Base-by-base conservation (phyloP, 1,284 basidiomycete genomes). In the Ustilago trichophora region DNA sequence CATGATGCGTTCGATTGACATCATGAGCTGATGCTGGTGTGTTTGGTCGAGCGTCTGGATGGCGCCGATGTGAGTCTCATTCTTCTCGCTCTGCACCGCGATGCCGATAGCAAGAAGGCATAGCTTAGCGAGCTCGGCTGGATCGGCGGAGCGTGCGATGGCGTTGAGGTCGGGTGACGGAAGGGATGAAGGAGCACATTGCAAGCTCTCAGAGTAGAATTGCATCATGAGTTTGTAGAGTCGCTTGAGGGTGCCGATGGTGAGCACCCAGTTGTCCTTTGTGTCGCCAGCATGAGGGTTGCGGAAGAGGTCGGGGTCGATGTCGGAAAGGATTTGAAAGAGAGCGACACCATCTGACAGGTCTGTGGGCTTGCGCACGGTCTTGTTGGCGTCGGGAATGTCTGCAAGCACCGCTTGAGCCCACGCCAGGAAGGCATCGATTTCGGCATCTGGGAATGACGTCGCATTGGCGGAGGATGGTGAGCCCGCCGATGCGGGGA, bases 81-180 rank as follows among this genome's bases (percentile, higher is more conserved):
- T 92, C 82, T 87, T 68, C 11, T 76, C 77, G 55, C 65, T 91
- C 78, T 96, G 91, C 3, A 96, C 93, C 0, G 93, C 91, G 69
- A 97, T 92, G 5, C 91, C 92, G 42, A 98, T 91, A 2, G 92
- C 91, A 32, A 97, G 85, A 57, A 91, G 87, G 75, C 91, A 91
- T 82, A 94, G 85, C 19, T 87, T 85, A 48, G 91, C 85, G 0
- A 89, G 88, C 32, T 91, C 89, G n/a, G 81, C 69, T 6, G 87
- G 73, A 73, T 88, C 86, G 64, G 87, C 82, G 74, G 90, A 88
- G 81, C 91, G 90, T 16, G 92, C 91, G 68, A 93, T 86, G 8
- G 88, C 60, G 31, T 76, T 67, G 48, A 78, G 66, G 21, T 78
- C 72, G 15, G 76, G 76, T 15, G 48, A 37, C 1, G 65, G 65